Evolutionary conservation across 1,284 basidiomycete species (phyloP).

Genomic region (Athelia sp.): DNA sequence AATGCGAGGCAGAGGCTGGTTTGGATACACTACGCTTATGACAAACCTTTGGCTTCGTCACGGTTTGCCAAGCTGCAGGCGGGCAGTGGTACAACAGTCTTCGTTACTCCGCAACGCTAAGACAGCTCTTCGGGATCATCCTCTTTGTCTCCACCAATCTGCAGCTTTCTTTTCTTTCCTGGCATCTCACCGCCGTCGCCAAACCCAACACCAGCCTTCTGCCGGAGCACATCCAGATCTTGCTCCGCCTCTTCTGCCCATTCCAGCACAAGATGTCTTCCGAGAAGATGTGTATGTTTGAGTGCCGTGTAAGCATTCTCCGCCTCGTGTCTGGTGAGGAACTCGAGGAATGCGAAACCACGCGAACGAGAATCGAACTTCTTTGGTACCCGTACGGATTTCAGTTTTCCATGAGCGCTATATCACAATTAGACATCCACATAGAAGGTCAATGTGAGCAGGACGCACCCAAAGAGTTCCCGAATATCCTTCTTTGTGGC

Average conservation of each 20-base stretch:
- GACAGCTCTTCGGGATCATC: slow-evolving; percentile 27
- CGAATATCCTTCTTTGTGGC: slow-evolving; percentile 90
- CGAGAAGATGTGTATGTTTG: slow-evolving; percentile 92
- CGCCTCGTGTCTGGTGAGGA: slow-evolving; percentile 82
- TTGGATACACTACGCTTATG: background rate
- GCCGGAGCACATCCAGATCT: slow-evolving; percentile 70
- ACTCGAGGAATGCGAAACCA: slow-evolving; percentile 96
- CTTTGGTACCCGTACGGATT: slow-evolving; percentile 85
- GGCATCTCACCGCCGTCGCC: slow-evolving; percentile 64
- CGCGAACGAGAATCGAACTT: slow-evolving; percentile 83
- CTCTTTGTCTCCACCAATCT: slow-evolving; percentile 41
- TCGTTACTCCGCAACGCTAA: too few species aligned
- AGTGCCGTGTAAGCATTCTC: slow-evolving; percentile 82
- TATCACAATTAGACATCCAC: slow-evolving; percentile 4
- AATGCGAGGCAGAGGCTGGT: background rate
- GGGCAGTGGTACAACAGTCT: too few species aligned
- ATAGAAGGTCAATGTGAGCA: slow-evolving; percentile 4
- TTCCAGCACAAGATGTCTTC: slow-evolving; percentile 89
- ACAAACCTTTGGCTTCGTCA: too few species aligned
- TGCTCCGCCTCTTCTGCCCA: slow-evolving; percentile 85
- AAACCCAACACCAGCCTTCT: slow-evolving; percentile 75
- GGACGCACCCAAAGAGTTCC: slow-evolving; percentile 77
- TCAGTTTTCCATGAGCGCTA: slow-evolving; percentile 87
- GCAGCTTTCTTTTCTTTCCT: slow-evolving; percentile 66
- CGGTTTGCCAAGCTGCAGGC: too few species aligned